phyloP scores from a whole-genome alignment of 257 asterid species.

The Echium plantagineum region DNA sequence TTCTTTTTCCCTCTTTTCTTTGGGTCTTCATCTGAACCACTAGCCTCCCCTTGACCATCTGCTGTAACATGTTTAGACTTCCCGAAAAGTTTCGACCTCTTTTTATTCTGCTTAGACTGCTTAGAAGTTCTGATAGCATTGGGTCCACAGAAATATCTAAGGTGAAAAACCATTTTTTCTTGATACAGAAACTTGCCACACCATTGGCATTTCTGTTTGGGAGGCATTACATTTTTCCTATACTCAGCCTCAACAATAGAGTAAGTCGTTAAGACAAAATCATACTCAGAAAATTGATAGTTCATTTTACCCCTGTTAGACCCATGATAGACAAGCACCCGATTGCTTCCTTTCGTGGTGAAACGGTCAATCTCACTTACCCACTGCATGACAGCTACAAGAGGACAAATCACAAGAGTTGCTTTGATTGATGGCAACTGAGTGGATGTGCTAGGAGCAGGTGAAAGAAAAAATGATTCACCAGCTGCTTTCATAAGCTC shows the following conservation, averaged over 20 bases:
- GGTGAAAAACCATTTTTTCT: slow-evolving; percentile 48
- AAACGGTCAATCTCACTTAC: slow-evolving; percentile 74
- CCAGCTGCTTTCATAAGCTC: slow-evolving; percentile 28
- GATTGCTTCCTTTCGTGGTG: slow-evolving; percentile 69
- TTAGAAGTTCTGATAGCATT: slow-evolving; percentile 54
- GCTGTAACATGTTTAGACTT: slow-evolving; percentile 20
- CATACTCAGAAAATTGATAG: slow-evolving; percentile 55
- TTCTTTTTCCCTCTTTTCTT: slow-evolving; percentile 14
- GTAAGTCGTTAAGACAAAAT: slow-evolving; percentile 86
- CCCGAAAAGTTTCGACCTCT: slow-evolving; percentile 18
- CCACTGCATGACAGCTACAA: slow-evolving; percentile 90
- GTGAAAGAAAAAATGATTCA: slow-evolving; percentile 21
- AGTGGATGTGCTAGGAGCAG: slow-evolving; percentile 40
- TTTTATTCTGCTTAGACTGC: slow-evolving; percentile 76
- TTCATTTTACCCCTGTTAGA: slow-evolving; percentile 50
- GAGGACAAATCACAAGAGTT: slow-evolving; percentile 88
- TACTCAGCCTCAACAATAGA: slow-evolving; percentile 78
- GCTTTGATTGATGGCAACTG: slow-evolving; percentile 52
- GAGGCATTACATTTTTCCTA: slow-evolving; percentile 75
- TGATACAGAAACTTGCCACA: slow-evolving; percentile 58
- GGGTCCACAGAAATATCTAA: slow-evolving; percentile 75
- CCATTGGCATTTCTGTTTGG: slow-evolving; percentile 62
- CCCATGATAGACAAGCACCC: slow-evolving; percentile 83
- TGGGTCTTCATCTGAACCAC: slow-evolving; percentile 19
- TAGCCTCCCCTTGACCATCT: slow-evolving; percentile 14